Conservation (phyloP, 345 rosid species). For the Arabis alpina region DNA sequence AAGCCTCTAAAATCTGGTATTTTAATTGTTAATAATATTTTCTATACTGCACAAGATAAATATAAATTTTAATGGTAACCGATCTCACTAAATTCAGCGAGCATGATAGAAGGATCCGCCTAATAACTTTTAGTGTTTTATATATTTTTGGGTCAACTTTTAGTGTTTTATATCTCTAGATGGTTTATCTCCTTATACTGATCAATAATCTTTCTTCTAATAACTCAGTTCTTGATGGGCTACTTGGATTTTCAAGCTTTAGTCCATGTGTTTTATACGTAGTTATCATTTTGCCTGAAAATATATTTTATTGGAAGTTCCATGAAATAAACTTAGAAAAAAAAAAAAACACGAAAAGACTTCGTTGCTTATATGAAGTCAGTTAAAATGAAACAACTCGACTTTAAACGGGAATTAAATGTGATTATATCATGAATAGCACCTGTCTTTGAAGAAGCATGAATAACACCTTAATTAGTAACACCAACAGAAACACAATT, state of each 20-base stretch:
- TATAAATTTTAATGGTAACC: no score
- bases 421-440: conserved; percentile 16
- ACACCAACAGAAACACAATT: background rate
- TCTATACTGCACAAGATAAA: background rate
- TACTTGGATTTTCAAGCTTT: no score
- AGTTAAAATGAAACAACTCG: background rate
- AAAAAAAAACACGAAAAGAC: background rate
- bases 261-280: no score
- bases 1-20: background rate
- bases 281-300: no score
- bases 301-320: background rate
- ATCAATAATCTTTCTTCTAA: no score
- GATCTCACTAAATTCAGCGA: no score
- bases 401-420: background rate
- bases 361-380: background rate
- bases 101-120: no score
- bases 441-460: background rate
- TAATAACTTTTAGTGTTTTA: no score
- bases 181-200: no score
- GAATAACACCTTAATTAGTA: background rate
- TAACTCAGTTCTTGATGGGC: no score
- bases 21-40: background rate
- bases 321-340: background rate
- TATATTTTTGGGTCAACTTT: no score
- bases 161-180: no score